phyloP scores from a whole-genome alignment of 441 rosid genomes.

The Corymbia calophylla region DNA sequence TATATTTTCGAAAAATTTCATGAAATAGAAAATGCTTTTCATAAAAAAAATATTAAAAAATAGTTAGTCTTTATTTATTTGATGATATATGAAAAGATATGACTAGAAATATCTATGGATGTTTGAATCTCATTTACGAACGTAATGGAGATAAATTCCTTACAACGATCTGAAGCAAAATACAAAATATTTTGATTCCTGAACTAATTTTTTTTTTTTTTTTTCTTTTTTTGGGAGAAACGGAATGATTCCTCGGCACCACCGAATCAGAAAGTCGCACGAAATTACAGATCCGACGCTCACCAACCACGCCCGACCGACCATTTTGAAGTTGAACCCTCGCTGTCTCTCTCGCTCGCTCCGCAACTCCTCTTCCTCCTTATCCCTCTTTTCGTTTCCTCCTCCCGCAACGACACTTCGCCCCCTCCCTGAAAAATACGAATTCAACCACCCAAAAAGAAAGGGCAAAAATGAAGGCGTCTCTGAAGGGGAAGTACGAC shows the following conservation, averaged over 20 bases:
- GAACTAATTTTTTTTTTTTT: neutral
- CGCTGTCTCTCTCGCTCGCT: neutral
- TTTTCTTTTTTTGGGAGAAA: neutral
- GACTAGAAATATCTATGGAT: neutral
- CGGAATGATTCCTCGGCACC: neutral
- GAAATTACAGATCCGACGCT: neutral
- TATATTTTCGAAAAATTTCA: neutral
- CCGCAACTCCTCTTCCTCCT: neutral
- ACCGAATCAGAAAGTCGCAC: neutral
- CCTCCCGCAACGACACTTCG: neutral
- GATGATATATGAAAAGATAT: neutral
- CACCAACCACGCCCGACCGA: neutral
- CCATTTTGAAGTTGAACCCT: neutral
- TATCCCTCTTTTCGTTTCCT: neutral
- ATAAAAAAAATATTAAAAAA: neutral
- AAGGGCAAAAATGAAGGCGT: constrained; percentile 54
- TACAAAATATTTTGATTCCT: neutral
- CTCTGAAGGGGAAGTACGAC: constrained; percentile 75
- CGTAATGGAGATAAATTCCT: neutral
- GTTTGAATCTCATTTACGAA: neutral
- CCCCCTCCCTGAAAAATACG: neutral
- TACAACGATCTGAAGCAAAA: neutral
- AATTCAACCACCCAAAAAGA: neutral
- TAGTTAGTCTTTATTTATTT: neutral
- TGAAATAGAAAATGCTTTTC: neutral